Evolutionary conservation across 2,329 filamentous ascomycete species (phyloP), one percentile per base, ranked within the genome.

Genomic region (Whalleya microplaca): DNA sequence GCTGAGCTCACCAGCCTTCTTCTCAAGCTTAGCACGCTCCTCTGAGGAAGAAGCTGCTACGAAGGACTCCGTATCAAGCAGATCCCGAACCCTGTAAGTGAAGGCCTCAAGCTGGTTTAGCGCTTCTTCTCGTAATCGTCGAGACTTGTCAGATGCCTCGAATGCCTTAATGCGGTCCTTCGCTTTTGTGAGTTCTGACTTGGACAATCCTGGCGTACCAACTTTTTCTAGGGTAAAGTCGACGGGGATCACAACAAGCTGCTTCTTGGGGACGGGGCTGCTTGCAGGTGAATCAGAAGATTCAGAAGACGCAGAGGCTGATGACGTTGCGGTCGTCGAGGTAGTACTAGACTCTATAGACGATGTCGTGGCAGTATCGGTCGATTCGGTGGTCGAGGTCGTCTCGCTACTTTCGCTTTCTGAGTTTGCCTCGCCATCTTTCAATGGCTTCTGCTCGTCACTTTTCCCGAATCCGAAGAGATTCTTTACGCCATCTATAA

Each of bases 401-500:
- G 72, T 65, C 23, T 75, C 73, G 3, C 68, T 68, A 12, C 73
- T 78, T 48, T 81, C 69, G 18, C 72, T 79, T 51, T 82, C 79
- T 1, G 75, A 70, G 21, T 76, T 73, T 42, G 82, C 84, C 20
- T 78, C 80, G 12, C 83, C 82, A 47, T 88, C 89, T 56, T 84
- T 82, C 32, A 96, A 71, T 4, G 82, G 80, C 75, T 96, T 90
- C 53, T 94, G 90, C 29, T 90, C 89, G 76, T 96, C 96, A 76
- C 91, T 92, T 69, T 90, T 90, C 21, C 94, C 95, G 71, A 98
- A 93, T 5, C 95, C 95, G 70, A 99, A 96, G 61, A 97, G 84
- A 63, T 93, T 96, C 81, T 99, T 99, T 64, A 98, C 91, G 43
- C 92, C 93, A 69, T 96, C 94, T 46, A 97, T 90, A 47, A 98